A percentile compares a stretch with the other conserved stretches of the same genome.
Conservation (phyloP, 148 eudicot genomes). For the Mesembryanthemum crystallinum region DNA sequence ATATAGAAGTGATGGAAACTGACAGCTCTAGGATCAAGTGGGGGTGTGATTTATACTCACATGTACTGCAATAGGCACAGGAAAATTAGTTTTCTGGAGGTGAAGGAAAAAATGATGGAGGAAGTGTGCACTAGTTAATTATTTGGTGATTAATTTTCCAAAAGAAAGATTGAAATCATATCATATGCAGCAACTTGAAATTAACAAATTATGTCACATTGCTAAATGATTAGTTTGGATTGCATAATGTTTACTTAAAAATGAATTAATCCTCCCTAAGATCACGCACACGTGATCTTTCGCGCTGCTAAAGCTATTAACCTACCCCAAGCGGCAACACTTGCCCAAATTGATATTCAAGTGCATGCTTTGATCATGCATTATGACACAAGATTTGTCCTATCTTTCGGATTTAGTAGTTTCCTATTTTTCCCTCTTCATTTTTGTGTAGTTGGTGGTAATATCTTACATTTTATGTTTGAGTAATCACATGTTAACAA, state of each 20-base stretch:
- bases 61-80: conserved; percentile 22
- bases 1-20: conserved; percentile 20
- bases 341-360: conserved; percentile 9
- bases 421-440: background rate
- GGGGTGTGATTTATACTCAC: conserved; percentile 29
- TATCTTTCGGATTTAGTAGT: background rate
- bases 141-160: background rate
- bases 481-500: conserved; percentile 23
- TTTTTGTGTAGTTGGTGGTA: background rate
- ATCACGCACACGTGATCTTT: background rate
- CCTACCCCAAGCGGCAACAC: background rate
- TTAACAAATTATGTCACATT: background rate
- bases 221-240: background rate
- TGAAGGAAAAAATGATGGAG: background rate
- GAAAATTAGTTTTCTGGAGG: conserved; percentile 11
- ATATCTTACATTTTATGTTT: background rate
- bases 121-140: background rate
- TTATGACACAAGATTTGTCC: conserved; percentile 6
- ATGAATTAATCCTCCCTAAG: background rate
- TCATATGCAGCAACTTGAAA: conserved; percentile 9
- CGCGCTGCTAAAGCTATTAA: conserved; percentile 11
- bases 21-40: conserved; percentile 29
- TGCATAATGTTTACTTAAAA: background rate
- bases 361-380: conserved; percentile 11
- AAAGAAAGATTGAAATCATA: background rate